Evolutionary conservation across 2,329 filamentous ascomycete genomes (phyloP).

Genomic region (Ambrosiella beaveri): DNA sequence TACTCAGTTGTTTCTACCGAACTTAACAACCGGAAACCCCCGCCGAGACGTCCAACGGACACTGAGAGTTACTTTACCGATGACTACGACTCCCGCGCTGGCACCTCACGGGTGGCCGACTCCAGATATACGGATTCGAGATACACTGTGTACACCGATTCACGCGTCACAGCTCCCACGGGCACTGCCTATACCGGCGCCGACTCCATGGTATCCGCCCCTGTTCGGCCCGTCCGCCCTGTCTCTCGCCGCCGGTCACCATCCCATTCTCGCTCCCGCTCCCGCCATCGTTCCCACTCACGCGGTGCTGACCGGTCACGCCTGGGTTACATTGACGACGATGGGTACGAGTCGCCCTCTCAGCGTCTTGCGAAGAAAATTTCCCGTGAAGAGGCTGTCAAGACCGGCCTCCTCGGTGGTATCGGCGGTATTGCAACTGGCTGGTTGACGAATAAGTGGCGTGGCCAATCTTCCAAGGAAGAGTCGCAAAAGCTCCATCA

Average conservation of each 20-base stretch:
- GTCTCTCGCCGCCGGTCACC: not conserved
- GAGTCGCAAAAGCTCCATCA: slow-evolving; percentile 27
- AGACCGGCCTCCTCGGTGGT: slow-evolving; percentile 25
- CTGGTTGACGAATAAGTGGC: slow-evolving; percentile 49
- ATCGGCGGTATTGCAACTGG: slow-evolving; percentile 48
- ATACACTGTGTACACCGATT: slow-evolving; percentile 11
- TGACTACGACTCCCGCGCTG: slow-evolving; percentile 38
- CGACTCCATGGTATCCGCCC: not conserved
- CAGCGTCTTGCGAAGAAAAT: slow-evolving; percentile 24
- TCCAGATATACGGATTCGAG: slow-evolving; percentile 9
- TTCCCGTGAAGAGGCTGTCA: slow-evolving; percentile 24
- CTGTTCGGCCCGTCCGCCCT: slow-evolving; percentile 4
- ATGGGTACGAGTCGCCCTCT: slow-evolving; percentile 34
- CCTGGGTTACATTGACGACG: slow-evolving; percentile 14
- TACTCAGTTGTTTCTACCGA: slow-evolving; percentile 47
- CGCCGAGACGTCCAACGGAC: slow-evolving; percentile 20
- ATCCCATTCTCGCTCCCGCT: not conserved
- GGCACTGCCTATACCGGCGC: slow-evolving; percentile 10
- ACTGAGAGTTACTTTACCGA: slow-evolving; percentile 37
- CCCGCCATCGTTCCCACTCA: slow-evolving; percentile 6
- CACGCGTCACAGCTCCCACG: slow-evolving; percentile 4
- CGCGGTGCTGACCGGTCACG: slow-evolving; percentile 24
- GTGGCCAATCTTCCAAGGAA: slow-evolving; percentile 33
- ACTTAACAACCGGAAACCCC: slow-evolving; percentile 33
- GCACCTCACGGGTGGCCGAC: slow-evolving; percentile 7